These are phyloP conservation scores for Cystobasidium onofrii DNA, from an alignment of 768 basidiomycete species.

Conservation along the genomic window DNA sequence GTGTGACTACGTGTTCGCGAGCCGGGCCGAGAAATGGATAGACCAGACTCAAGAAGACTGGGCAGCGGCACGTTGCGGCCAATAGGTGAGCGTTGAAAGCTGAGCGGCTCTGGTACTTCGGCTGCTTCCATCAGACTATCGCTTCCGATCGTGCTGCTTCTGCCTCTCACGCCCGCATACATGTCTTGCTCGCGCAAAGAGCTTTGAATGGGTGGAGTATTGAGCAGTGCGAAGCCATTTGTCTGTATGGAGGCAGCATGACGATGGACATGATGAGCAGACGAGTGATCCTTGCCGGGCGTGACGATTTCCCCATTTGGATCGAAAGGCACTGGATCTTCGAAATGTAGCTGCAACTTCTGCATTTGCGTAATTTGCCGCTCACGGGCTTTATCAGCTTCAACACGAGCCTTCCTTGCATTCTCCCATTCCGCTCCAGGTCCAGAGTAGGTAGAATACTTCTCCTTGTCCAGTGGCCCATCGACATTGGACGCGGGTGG, in stretches of 20 bases:
- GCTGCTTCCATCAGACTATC: background rate
- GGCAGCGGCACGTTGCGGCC: constrained; percentile 14
- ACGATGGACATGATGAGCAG: background rate
- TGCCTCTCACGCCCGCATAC: background rate
- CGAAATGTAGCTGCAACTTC: background rate
- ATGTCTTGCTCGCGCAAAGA: background rate
- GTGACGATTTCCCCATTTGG: constrained; percentile 6
- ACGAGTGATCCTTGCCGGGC: background rate
- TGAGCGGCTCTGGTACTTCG: constrained; percentile 19
- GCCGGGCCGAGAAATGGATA: constrained; percentile 31
- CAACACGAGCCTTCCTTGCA: constrained; percentile 18
- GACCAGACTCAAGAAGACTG: constrained; percentile 21
- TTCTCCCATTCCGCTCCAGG: constrained; percentile 36
- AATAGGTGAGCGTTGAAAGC: constrained; percentile 19
- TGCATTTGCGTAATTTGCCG: background rate
- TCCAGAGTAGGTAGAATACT: constrained; percentile 26
- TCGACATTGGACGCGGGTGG: background rate
- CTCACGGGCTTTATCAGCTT: constrained; percentile 8
- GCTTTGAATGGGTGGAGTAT: background rate
- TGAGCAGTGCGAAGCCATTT: background rate
- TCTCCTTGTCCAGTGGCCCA: constrained; percentile 10
- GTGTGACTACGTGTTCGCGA: background rate
- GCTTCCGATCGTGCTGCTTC: background rate
- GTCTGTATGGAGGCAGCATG: background rate
- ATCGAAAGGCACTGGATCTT: constrained; percentile 12